These are phyloP conservation scores for Mangifera indica DNA, from an alignment of 345 rosid genomes.

Conservation along the genomic window DNA sequence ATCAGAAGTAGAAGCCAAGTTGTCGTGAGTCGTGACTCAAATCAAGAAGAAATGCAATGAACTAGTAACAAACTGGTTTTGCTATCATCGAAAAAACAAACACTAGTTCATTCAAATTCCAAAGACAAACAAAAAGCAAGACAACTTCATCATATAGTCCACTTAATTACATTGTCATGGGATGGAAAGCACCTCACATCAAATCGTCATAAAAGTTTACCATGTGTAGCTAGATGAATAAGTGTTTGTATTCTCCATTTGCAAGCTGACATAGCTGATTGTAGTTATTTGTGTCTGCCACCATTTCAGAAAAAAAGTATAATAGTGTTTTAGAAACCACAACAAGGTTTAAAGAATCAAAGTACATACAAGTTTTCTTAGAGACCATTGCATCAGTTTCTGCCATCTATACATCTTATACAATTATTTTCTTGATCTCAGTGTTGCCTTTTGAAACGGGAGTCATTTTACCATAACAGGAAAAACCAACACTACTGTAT, in stretches of 20 bases:
- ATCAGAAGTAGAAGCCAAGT: no score
- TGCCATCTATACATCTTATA: background rate
- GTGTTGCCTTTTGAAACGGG: background rate
- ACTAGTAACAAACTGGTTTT: no score
- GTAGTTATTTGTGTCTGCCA: constrained; percentile 59
- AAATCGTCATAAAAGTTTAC: background rate
- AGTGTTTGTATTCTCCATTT: constrained; percentile 67
- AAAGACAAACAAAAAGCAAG: no score
- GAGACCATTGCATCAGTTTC: background rate
- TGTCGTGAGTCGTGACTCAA: no score
- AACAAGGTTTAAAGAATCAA: background rate
- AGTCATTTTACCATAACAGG: background rate
- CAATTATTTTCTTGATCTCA: background rate
- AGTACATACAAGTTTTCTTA: background rate
- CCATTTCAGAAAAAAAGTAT: background rate
- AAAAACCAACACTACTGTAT: background rate
- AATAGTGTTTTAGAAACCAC: background rate
- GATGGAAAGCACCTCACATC: no score
- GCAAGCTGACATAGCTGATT: constrained; percentile 86
- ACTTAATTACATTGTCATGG: no score
- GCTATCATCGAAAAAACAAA: no score
- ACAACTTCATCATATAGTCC: no score
- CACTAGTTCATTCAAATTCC: no score
- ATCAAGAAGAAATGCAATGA: no score
- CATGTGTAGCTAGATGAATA: constrained; percentile 49